Conservation (phyloP, 495 filamentous ascomycete species). For the Xylaria nigripes region DNA sequence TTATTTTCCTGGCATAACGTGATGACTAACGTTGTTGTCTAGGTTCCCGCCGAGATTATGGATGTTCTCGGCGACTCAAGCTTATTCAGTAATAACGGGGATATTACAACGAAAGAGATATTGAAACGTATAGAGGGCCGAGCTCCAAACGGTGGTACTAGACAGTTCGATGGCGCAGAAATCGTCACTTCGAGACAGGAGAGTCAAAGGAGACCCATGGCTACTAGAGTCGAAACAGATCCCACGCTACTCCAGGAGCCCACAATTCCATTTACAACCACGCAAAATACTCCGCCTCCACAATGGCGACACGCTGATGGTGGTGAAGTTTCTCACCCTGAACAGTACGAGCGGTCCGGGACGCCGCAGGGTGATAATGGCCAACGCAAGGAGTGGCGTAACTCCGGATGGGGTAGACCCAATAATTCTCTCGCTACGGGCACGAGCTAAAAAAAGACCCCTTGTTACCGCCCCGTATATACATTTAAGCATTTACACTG, state of each 20-base stretch:
- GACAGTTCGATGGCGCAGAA: slow-evolving; percentile 51
- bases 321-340: slow-evolving; percentile 28
- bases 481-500: slow-evolving; percentile 7
- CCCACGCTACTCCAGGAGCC: slow-evolving; percentile 63
- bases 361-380: slow-evolving; percentile 29
- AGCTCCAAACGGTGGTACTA: slow-evolving; percentile 47
- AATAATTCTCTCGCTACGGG: slow-evolving; percentile 29
- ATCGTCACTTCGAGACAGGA: slow-evolving; percentile 42
- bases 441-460: slow-evolving; percentile 14
- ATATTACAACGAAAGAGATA: slow-evolving; percentile 95
- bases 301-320: slow-evolving; percentile 34
- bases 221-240: slow-evolving; percentile 64
- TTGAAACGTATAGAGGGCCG: slow-evolving; percentile 81
- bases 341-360: slow-evolving; percentile 29
- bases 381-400: slow-evolving; percentile 43
- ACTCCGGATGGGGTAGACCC: slow-evolving; percentile 43
- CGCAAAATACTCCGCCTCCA: slow-evolving; percentile 36
- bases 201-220: slow-evolving; percentile 35
- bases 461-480: slow-evolving; percentile 6
- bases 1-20: neutral
- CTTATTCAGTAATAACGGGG: slow-evolving; percentile 69
- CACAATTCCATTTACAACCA: slow-evolving; percentile 29
- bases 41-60: slow-evolving; percentile 91
- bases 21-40: slow-evolving; percentile 18
- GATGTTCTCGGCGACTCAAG: slow-evolving; percentile 73